These are phyloP conservation scores for Ulota crispa DNA, from an alignment of 225 moss, liverwort and hornwort genomes.

Conservation along the genomic window DNA sequence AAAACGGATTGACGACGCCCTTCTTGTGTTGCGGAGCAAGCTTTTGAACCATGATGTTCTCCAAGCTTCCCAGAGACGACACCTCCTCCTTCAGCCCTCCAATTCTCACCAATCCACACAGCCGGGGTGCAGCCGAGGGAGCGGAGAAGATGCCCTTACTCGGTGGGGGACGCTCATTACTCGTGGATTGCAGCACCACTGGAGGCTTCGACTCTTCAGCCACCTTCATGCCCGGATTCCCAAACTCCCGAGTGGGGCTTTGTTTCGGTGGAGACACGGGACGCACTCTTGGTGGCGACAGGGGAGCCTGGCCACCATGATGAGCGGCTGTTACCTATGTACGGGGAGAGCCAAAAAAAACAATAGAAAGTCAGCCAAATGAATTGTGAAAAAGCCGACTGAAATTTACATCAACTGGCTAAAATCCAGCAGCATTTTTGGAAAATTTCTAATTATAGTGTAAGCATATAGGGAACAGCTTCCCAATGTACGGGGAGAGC, in stretches of 20 bases:
- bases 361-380: no score
- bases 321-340: constrained; percentile 30
- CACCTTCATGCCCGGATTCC: background rate
- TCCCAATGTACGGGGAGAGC: no score
- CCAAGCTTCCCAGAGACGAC: constrained; percentile 62
- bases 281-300: constrained; percentile 24
- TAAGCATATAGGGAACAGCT: no score
- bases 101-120: constrained; percentile 70
- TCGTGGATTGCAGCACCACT: constrained; percentile 21
- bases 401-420: no score
- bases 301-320: constrained; percentile 21
- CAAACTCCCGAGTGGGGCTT: background rate
- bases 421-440: no score
- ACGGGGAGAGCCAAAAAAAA: no score
- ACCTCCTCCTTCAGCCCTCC: constrained; percentile 49
- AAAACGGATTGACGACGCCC: constrained; percentile 56
- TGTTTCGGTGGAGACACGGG: constrained; percentile 12
- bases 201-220: constrained; percentile 23
- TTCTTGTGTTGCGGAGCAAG: constrained; percentile 65
- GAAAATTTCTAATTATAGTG: no score
- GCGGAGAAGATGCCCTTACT: constrained; percentile 64
- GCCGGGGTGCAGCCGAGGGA: constrained; percentile 34
- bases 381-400: no score
- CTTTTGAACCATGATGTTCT: constrained; percentile 66
- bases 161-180: background rate